A percentile compares a stretch with the other conserved stretches of the same genome.
Conservation (phyloP, 805 yeast genomes). For the Suhomyces tanzawaensis region DNA sequence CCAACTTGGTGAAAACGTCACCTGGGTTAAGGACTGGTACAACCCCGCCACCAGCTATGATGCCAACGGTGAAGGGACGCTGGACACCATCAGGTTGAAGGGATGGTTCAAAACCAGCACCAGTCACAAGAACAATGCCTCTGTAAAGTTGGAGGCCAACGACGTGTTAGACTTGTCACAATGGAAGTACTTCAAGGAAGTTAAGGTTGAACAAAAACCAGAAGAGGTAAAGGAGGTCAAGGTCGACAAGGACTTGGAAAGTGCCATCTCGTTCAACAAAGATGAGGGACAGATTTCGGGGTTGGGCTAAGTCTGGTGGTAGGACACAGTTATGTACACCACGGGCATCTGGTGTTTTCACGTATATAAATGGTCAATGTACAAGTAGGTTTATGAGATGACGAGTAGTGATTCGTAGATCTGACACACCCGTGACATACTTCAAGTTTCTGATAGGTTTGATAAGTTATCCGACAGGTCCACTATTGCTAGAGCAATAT, state of each 20-base stretch:
- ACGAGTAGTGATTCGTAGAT: no score
- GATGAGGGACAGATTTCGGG: constrained; percentile 25
- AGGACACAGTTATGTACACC: no score
- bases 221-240: constrained; percentile 21
- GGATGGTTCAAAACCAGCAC: constrained; percentile 37
- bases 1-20: constrained; percentile 21
- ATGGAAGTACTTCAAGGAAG: constrained; percentile 25
- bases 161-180: constrained; percentile 47
- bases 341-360: no score
- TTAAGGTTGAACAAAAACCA: constrained; percentile 4
- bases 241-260: constrained; percentile 17
- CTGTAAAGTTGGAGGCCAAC: constrained; percentile 13
- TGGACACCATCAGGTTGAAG: constrained; percentile 16
- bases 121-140: constrained; percentile 14
- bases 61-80: not conserved
- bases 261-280: constrained; percentile 22
- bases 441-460: no score
- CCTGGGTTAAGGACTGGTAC: constrained; percentile 44
- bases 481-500: no score
- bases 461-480: no score
- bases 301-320: constrained; percentile 12
- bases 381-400: no score
- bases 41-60: constrained; percentile 17
- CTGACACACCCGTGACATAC: no score
- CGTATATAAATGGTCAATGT: no score